Conservation (phyloP, 2,329 filamentous ascomycete species). For the Hymenoscyphus occultus region DNA sequence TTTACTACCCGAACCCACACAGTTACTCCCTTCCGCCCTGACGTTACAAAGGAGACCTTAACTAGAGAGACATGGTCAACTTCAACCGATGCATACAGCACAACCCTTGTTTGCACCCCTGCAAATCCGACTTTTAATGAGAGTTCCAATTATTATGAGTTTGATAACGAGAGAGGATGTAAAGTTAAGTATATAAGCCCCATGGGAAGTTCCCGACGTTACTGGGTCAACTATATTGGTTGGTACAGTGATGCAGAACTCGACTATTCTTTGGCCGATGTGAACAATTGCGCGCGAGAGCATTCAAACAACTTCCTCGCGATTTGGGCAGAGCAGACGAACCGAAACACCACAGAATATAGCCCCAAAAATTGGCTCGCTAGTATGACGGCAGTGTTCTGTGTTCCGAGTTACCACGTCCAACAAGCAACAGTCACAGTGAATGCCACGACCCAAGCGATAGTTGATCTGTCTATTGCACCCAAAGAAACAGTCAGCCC, state of each 20-base stretch:
- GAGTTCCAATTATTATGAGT: slow-evolving; percentile 24
- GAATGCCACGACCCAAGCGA: slow-evolving; percentile 20
- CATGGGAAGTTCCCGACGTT: not conserved
- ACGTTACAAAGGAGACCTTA: too few relatives aligned
- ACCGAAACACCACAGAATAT: not conserved
- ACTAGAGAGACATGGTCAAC: slow-evolving; percentile 23
- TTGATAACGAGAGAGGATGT: slow-evolving; percentile 42
- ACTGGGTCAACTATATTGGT: not conserved
- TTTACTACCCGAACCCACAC: slow-evolving; percentile 46
- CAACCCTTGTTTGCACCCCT: slow-evolving; percentile 41
- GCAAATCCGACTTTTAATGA: slow-evolving; percentile 25
- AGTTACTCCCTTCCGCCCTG: slow-evolving; percentile 42
- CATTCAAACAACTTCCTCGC: slow-evolving; percentile 42
- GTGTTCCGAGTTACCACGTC: slow-evolving; percentile 45
- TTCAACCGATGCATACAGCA: slow-evolving; percentile 37
- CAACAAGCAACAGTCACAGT: slow-evolving; percentile 45
- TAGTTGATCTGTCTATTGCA: not conserved
- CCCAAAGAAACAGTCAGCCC: slow-evolving; percentile 15
- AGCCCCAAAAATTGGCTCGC: slow-evolving; percentile 1
- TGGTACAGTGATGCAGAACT: slow-evolving; percentile 13
- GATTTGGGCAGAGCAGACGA: slow-evolving; percentile 25
- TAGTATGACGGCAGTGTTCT: slow-evolving; percentile 42
- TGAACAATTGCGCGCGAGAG: slow-evolving; percentile 33
- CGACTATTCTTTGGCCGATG: slow-evolving; percentile 36
- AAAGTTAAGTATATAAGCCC: slow-evolving; percentile 20